Percentiles rank a stretch among this genome's conserved stretches.
These are phyloP conservation scores for Rhodotorula taiwanensis DNA, from an alignment of 768 basidiomycete genomes.

Conservation along the genomic window DNA sequence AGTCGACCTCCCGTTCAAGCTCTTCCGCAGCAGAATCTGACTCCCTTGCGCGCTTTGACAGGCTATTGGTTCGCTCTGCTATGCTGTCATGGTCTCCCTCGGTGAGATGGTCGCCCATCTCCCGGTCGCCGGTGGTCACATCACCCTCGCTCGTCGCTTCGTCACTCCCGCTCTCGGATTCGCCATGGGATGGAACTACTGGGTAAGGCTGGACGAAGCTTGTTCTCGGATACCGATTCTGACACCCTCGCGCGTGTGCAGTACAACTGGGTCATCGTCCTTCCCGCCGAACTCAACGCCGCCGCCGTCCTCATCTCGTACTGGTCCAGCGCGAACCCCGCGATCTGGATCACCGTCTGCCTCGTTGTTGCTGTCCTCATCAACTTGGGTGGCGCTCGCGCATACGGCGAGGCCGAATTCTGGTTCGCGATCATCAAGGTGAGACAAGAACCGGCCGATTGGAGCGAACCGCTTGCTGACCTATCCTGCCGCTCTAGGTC, in stretches of 20 bases:
- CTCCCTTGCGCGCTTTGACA: not conserved
- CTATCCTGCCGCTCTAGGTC: too few relatives aligned
- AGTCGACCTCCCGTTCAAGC: not conserved
- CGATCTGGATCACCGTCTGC: conserved; percentile 43
- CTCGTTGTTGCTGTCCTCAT: conserved; percentile 45
- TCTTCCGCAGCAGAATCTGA: not conserved
- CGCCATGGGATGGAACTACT: conserved; percentile 51
- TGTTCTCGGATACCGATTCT: conserved; percentile 3
- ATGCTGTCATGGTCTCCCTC: conserved; percentile 35
- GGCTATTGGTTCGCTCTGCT: conserved; percentile 31
- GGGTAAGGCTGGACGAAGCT: conserved; percentile 34
- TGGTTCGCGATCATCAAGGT: conserved; percentile 49
- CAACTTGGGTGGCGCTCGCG: conserved; percentile 42
- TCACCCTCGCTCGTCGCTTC: conserved; percentile 38
- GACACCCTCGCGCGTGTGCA: conserved; percentile 12
- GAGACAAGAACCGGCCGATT: too few relatives aligned
- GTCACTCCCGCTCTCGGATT: conserved; percentile 39
- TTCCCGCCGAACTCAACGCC: conserved; percentile 69
- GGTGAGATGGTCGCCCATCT: conserved; percentile 38
- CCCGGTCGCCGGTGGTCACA: conserved; percentile 40
- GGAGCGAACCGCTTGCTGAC: too few relatives aligned
- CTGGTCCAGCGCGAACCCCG: conserved; percentile 54
- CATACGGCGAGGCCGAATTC: conserved; percentile 50
- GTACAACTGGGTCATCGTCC: conserved; percentile 51
- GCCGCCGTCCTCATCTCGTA: conserved; percentile 62